phyloP scores from a whole-genome alignment of 176 grass and related monocot genomes.

The Pontederia paniculata region DNA sequence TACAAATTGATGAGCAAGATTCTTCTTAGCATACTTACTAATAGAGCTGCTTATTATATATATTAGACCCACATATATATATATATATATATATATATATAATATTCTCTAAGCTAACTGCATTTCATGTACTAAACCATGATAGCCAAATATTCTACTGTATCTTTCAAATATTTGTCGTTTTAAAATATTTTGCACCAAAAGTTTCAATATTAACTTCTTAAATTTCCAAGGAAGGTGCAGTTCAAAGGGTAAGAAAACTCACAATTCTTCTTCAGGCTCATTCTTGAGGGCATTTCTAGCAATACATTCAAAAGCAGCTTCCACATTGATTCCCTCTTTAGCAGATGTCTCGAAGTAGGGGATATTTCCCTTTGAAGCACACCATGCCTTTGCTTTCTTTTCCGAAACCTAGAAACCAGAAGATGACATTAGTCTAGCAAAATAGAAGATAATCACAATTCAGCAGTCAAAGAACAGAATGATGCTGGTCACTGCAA shows the following conservation, averaged over 20 bases:
- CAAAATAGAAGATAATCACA: too few relatives aligned
- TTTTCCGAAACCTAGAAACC: slow-evolving; percentile 79
- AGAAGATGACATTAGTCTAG: not conserved
- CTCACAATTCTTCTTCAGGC: slow-evolving; percentile 94
- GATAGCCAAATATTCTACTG: too few relatives aligned
- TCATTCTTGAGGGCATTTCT: slow-evolving; percentile 90
- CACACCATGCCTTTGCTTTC: slow-evolving; percentile 85
- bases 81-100: too few relatives aligned
- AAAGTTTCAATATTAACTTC: too few relatives aligned
- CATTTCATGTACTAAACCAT: too few relatives aligned
- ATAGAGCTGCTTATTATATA: too few relatives aligned
- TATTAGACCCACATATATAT: too few relatives aligned
- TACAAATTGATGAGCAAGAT: too few relatives aligned
- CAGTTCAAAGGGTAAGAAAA: not conserved
- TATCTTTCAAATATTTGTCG: too few relatives aligned
- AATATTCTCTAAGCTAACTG: too few relatives aligned
- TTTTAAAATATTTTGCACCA: too few relatives aligned
- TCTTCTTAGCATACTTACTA: too few relatives aligned
- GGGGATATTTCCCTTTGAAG: slow-evolving; percentile 88
- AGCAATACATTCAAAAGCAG: slow-evolving; percentile 87
- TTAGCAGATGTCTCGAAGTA: slow-evolving; percentile 97
- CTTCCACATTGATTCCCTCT: slow-evolving; percentile 87
- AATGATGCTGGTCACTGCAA: not conserved
- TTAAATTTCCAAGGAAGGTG: not conserved
- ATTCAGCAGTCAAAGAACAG: not conserved